Percentiles rank a stretch among this genome's conserved stretches.
These are phyloP conservation scores for Vanilla planifolia DNA, from an alignment of 106 monocot species.

Conservation along the genomic window DNA sequence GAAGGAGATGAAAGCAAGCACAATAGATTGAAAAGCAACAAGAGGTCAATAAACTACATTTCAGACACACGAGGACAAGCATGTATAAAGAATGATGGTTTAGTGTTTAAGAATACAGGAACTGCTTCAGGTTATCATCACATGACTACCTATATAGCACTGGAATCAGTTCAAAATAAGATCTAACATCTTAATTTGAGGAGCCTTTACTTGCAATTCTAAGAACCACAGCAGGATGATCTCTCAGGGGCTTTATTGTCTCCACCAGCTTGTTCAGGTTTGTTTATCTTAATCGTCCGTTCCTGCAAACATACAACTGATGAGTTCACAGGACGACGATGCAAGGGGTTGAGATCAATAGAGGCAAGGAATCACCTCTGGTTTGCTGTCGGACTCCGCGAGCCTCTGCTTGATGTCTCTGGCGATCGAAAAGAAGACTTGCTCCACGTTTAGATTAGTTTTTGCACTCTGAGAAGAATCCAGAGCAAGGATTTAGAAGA, in stretches of 20 bases:
- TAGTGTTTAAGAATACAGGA: neutral
- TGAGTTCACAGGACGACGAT: neutral
- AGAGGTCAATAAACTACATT: neutral
- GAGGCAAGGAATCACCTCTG: conserved; percentile 28
- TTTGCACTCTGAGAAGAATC: conserved; percentile 53
- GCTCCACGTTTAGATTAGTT: conserved; percentile 67
- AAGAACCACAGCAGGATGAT: conserved; percentile 61
- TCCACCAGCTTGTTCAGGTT: conserved; percentile 43
- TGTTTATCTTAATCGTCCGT: conserved; percentile 66
- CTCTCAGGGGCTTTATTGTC: conserved; percentile 28
- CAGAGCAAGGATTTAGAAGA: neutral
- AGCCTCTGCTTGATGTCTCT: conserved; percentile 75
- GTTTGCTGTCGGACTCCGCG: conserved; percentile 45
- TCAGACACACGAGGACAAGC: neutral
- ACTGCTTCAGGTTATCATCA: conserved; percentile 3
- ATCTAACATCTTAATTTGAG: neutral
- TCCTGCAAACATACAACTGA: conserved; percentile 27
- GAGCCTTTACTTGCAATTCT: neutral
- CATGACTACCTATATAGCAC: conserved; percentile 18
- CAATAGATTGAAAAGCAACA: neutral
- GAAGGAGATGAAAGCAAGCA: neutral
- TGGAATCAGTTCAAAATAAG: conserved; percentile 10
- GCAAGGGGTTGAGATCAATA: neutral
- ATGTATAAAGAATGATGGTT: conserved; percentile 5
- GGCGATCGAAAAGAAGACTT: conserved; percentile 77